Base-by-base conservation (phyloP, 495 filamentous ascomycete species). In the Xylaria bambusicola region DNA sequence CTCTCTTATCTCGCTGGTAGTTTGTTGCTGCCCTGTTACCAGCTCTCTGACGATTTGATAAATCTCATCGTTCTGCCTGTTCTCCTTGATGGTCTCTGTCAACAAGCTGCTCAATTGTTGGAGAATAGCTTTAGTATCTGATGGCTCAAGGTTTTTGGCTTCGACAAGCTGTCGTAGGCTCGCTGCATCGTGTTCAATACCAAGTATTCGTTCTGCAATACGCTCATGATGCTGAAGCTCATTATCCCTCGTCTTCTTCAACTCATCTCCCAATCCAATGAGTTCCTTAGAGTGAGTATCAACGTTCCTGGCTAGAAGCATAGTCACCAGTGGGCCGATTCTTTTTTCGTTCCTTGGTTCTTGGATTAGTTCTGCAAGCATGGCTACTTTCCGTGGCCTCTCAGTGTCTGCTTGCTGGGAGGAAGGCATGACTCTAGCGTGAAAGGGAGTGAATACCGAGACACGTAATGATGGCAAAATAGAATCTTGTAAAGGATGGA, bases 341-440 rank as follows among this genome's bases (percentile, higher is more conserved):
- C 0, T 17, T 0, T 47, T 21, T 36, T 52, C 31, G 31, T 20
- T 53, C 29, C 29, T 33, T 10, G 29, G 29, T 33, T 33, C 10
- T 33, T 33, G 29, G 4, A 33, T 46, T 36, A 35, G 57, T 62
- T 67, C 54, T 65, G 60, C 52, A 53, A n/a, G n/a, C n/a, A n/a
- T n/a, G n/a, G n/a, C n/a, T n/a, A n/a, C n/a, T n/a, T n/a, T n/a
- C n/a, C n/a, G n/a, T n/a, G n/a, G n/a, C n/a, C n/a, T n/a, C n/a
- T n/a, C n/a, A n/a, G n/a, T n/a, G n/a, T n/a, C n/a, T n/a, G n/a
- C n/a, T n/a, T n/a, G n/a, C n/a, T n/a, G n/a, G n/a, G n/a, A n/a
- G n/a, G n/a, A n/a, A n/a, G n/a, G n/a, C n/a, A n/a, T n/a, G n/a
- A n/a, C n/a, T n/a, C n/a, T n/a, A n/a, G n/a, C n/a, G n/a, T n/a